Percentiles rank a stretch among this genome's conserved stretches.
Conservation (phyloP, 169 alveolate genomes). For the Pseudocohnilembus persalinus region DNA sequence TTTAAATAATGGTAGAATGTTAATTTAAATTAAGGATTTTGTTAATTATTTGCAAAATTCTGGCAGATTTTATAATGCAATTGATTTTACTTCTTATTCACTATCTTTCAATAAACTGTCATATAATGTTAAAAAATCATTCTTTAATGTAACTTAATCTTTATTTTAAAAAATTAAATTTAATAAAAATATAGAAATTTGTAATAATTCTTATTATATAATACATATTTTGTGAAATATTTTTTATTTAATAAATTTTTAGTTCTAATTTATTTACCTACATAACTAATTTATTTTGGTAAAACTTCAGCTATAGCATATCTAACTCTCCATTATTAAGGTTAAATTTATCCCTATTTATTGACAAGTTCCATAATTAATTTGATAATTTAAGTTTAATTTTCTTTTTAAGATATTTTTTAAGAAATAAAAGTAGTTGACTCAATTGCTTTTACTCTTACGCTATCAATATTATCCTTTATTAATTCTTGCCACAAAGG, state of each 20-base stretch:
- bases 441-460: slow-evolving; percentile 44
- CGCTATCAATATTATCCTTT: slow-evolving; percentile 34
- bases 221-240: neutral
- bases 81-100: slow-evolving; percentile 49
- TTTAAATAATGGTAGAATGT: slow-evolving; percentile 17
- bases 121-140: slow-evolving; percentile 24
- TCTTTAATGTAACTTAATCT: slow-evolving; percentile 29
- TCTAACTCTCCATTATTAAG: slow-evolving; percentile 32
- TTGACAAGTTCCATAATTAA: neutral
- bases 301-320: slow-evolving; percentile 44
- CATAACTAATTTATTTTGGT: slow-evolving; percentile 2
- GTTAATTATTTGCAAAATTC: slow-evolving; percentile 35
- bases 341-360: neutral
- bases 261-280: neutral
- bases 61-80: slow-evolving; percentile 13
- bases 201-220: neutral
- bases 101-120: slow-evolving; percentile 36
- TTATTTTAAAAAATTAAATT: neutral
- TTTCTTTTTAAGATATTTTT: neutral
- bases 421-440: neutral
- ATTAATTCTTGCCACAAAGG: slow-evolving; percentile 14
- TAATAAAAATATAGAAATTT: neutral
- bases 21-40: neutral
- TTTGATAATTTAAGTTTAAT: too few relatives aligned
- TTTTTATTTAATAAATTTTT: neutral